These are phyloP conservation scores for Basipetospora sp. DNA, from an alignment of 2,329 filamentous ascomycete species.

Conservation along the genomic window DNA sequence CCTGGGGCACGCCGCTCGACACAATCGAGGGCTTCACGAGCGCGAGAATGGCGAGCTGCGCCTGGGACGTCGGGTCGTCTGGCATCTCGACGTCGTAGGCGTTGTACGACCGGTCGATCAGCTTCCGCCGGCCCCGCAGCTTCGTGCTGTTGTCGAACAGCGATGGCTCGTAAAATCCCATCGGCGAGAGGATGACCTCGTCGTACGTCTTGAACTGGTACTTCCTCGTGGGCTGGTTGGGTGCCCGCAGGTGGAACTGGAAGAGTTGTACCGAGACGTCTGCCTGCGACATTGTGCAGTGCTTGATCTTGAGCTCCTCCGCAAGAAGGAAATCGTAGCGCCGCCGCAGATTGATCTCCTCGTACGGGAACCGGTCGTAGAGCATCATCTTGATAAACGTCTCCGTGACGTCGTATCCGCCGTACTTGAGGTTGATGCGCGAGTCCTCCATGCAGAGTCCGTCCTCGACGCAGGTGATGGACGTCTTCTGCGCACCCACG, in stretches of 20 bases:
- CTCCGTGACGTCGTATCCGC: slow-evolving; percentile 83
- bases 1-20: slow-evolving; percentile 27
- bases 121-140: slow-evolving; percentile 60
- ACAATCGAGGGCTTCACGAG: slow-evolving; percentile 45
- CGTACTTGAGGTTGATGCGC: slow-evolving; percentile 85
- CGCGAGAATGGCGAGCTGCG: slow-evolving; percentile 56
- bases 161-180: slow-evolving; percentile 82
- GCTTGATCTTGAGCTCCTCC: slow-evolving; percentile 87
- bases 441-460: slow-evolving; percentile 91
- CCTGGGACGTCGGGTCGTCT: slow-evolving; percentile 76
- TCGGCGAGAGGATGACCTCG: slow-evolving; percentile 81
- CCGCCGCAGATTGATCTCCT: slow-evolving; percentile 78
- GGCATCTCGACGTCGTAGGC: slow-evolving; percentile 77
- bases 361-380: slow-evolving; percentile 87
- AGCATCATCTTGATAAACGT: slow-evolving; percentile 97
- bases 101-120: slow-evolving; percentile 80
- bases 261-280: slow-evolving; percentile 78
- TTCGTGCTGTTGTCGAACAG: slow-evolving; percentile 78
- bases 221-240: slow-evolving; percentile 77
- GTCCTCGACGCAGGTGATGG: slow-evolving; percentile 91
- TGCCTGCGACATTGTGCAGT: slow-evolving; percentile 79
- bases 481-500: slow-evolving; percentile 92
- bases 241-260: slow-evolving; percentile 80
- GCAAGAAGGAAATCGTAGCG: slow-evolving; percentile 87
- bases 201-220: slow-evolving; percentile 96